Base-by-base conservation (phyloP, 2,329 filamentous ascomycete genomes). In the Aspergillus pseudotamarii region DNA sequence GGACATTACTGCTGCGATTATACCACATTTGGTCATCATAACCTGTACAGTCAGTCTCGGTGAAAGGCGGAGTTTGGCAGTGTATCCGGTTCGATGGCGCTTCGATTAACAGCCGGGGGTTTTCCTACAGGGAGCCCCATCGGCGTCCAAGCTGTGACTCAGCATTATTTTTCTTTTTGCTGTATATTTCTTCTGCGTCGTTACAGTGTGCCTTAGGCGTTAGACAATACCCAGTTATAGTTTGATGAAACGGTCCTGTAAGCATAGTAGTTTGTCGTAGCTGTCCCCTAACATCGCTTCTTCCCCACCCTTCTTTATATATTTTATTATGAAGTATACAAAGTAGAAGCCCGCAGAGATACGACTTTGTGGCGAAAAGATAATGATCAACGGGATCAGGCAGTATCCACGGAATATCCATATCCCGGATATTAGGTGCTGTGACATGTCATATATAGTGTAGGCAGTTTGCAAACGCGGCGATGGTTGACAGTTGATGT, bases 121-220 rank as follows among this genome's bases (percentile, higher is more conserved):
- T 41, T n/a, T 21, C 55, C 50, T 54, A 51, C 21, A n/a, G 19
- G 11, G 43, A 41, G 54, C 61, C 57, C 63, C 55, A 65, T 68
- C 57, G 71, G 68, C 71, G 72, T 76, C 72, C 75, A 76, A 77
- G 74, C 75, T 77, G 75, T 77, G 66, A 73, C 75, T 75, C 75
- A 77, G 75, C 75, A 67, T 60, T 65, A 69, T 60, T 60, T 67
- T 66, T 64, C 56, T 51, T 64, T 66, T 65, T 58, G 56, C 58
- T 69, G 62, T 68, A 60, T 62, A 66, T 66, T 63, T 66, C 68
- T 64, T 66, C 64, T 66, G 68, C 69, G 69, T 62, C 28, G 60
- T 65, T 68, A 57, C 68, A 64, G 65, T 65, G 67, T 69, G 67
- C 61, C 62, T 61, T 65, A 69, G 69, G 71, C 72, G 70, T 75